These are phyloP conservation scores for Ogataea thermomethanolica DNA, from an alignment of 805 yeast species.

Conservation along the genomic window DNA sequence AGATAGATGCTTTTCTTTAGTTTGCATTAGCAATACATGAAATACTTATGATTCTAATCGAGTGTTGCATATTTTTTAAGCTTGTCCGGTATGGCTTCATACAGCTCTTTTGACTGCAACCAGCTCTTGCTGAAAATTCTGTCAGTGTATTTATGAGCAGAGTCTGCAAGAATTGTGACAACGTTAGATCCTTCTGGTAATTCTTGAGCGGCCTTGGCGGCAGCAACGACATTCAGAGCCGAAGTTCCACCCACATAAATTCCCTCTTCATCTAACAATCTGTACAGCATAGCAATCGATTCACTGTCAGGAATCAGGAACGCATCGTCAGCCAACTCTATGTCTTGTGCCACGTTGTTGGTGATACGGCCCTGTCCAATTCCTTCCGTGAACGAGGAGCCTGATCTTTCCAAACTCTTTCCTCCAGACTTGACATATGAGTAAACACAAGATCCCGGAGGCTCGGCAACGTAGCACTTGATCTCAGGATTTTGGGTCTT, in stretches of 20 bases:
- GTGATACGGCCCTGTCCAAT: slow-evolving; percentile 96
- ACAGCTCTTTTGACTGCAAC: slow-evolving; percentile 68
- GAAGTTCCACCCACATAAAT: slow-evolving; percentile 88
- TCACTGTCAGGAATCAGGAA: slow-evolving; percentile 73
- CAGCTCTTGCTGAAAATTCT: slow-evolving; percentile 74
- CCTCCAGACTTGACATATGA: slow-evolving; percentile 73
- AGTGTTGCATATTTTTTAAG: slow-evolving; percentile 64
- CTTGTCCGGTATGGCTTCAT: slow-evolving; percentile 63
- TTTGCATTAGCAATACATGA: background rate
- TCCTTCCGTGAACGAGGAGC: slow-evolving; percentile 91
- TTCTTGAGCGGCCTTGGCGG: slow-evolving; percentile 66
- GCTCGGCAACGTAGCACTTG: slow-evolving; percentile 77
- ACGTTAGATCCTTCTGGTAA: slow-evolving; percentile 79
- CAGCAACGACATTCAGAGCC: slow-evolving; percentile 88
- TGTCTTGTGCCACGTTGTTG: slow-evolving; percentile 69
- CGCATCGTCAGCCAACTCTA: slow-evolving; percentile 76
- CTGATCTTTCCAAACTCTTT: slow-evolving; percentile 62
- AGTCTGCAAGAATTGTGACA: slow-evolving; percentile 85
- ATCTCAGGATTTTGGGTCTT: slow-evolving; percentile 64
- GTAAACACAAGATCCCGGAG: slow-evolving; percentile 87
- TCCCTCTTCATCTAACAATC: slow-evolving; percentile 86
- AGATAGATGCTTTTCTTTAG: slow-evolving; percentile 8
- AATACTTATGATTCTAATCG: slow-evolving; percentile 22
- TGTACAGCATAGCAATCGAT: slow-evolving; percentile 78
- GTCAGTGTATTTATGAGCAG: slow-evolving; percentile 86